A percentile compares a stretch with the other conserved stretches of the same genome.
phyloP scores from a whole-genome alignment of 805 yeast genomes.

The Saturnispora dispora region DNA sequence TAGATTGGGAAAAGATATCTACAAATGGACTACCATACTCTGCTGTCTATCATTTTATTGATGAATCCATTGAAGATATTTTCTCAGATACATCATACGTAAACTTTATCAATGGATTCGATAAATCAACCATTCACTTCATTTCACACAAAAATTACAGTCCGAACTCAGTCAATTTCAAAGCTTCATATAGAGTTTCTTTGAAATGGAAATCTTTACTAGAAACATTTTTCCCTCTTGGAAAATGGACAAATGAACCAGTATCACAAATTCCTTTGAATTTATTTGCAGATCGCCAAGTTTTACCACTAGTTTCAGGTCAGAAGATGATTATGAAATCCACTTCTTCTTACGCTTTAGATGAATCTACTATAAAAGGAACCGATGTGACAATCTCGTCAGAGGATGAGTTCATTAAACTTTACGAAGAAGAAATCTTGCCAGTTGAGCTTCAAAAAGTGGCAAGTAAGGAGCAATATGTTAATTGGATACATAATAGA shows the following conservation, averaged over 20 bases:
- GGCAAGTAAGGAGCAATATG: conserved; percentile 10
- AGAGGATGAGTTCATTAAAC: conserved; percentile 16
- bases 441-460: conserved; percentile 9
- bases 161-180: conserved; percentile 52
- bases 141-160: conserved; percentile 64
- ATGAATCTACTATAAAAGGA: conserved; percentile 4
- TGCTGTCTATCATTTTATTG: conserved; percentile 68
- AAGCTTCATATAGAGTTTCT: conserved; percentile 42
- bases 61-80: conserved; percentile 38
- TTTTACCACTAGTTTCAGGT: conserved; percentile 24
- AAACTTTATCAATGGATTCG: conserved; percentile 47
- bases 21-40: conserved; percentile 22
- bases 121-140: conserved; percentile 44
- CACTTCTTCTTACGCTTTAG: conserved; percentile 8
- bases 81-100: conserved; percentile 34
- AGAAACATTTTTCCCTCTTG: conserved; percentile 35
- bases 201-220: conserved; percentile 51
- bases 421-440: conserved; percentile 23
- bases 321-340: conserved; percentile 20
- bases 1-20: conserved; percentile 17
- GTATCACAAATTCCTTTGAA: conserved; percentile 19
- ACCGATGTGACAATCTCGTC: conserved; percentile 14
- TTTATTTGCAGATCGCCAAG: conserved; percentile 11
- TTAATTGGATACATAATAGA: conserved; percentile 3
- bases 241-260: conserved; percentile 26